Evolutionary conservation across 371 early-diverging fungal species (phyloP).

Genomic region (Haplosporangium sp.): DNA sequence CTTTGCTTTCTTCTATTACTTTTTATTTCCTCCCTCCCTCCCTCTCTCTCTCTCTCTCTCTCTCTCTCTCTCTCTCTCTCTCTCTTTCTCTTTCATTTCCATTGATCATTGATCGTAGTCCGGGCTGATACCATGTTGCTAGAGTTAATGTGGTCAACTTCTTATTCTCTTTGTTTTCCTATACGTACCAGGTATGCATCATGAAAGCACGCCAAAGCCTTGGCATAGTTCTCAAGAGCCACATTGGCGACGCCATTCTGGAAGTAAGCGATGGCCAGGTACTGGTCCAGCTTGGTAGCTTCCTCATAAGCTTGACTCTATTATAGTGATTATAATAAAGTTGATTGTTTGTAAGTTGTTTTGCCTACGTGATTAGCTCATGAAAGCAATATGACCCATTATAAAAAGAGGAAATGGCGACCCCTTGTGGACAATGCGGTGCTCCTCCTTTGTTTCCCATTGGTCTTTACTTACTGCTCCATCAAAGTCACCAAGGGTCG

Average conservation of each 20-base stretch:
- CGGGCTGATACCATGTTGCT: too few species aligned
- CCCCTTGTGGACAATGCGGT: not conserved
- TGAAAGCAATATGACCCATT: not conserved
- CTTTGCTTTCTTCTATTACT: too few species aligned
- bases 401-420: not conserved
- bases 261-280: slow-evolving; percentile 92
- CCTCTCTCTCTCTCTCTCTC: slow-evolving; percentile 1
- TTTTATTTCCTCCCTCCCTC: too few species aligned
- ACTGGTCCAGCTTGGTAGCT: slow-evolving; percentile 85
- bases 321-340: not conserved
- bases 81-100: not conserved
- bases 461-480: slow-evolving; percentile 78
- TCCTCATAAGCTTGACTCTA: slow-evolving; percentile 79
- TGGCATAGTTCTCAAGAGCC: slow-evolving; percentile 77
- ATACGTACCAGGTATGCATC: slow-evolving; percentile 72
- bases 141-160: too few species aligned
- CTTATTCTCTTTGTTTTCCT: too few species aligned
- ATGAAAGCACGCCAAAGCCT: slow-evolving; percentile 66
- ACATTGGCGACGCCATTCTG: slow-evolving; percentile 90
- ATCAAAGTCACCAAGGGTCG: slow-evolving; percentile 78
- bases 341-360: not conserved
- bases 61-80: slow-evolving; percentile 9
- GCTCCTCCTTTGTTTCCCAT: slow-evolving; percentile 5
- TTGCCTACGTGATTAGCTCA: slow-evolving; percentile 2
- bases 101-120: too few species aligned